Base-by-base conservation (phyloP, 768 basidiomycete genomes). In the Podaxis pistillaris region DNA sequence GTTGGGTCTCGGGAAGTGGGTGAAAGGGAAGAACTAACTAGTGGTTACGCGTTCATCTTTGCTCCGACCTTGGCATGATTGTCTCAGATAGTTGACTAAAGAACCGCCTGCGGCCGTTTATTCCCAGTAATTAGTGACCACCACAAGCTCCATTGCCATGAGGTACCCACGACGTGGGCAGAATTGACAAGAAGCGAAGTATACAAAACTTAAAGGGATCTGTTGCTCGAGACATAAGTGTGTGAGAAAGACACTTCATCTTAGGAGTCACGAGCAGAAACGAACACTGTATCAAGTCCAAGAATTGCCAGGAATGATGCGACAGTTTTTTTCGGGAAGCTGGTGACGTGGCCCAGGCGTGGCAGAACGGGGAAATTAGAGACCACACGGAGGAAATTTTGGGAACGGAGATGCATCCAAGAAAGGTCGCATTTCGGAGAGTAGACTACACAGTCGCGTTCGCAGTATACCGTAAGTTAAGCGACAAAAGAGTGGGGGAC, bases 1-100 rank as follows among this genome's bases (percentile, higher is more conserved):
- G 0, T 66, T 77, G 19, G 76, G 76, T 1, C 65, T 77, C 2
- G 74, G 65, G 13, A 73, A 71, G 55, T 74, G 70, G 72, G 37
- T 75, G 26, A 69, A 70, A 15, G 40, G 24, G 26, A 58, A 61
- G 7, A 63, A 64, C 37, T 51, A 59, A 36, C 11, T 24, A 49
- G 47, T 6, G 1, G 6, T n/a, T 24, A n/a, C 33, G 1, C 9
- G 8, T 33, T 33, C 8, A 1, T 7, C 33, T 33, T 33, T 33
- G 33, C 33, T 33, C 33, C 33, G 33, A 9, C 33, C 33, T 9
- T 7, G 30, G 30, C 1, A 6, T 33, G 33, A 33, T 33, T 33
- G 33, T 9, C 17, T 24, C 13, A 11, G 3, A 24, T 49, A 49
- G 5, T 8, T 17, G 3, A 49, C 17, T 49, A 49, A n/a, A 8